Conservation (phyloP, 2,329 filamentous ascomycete species). For the Polytolypa hystricis region DNA sequence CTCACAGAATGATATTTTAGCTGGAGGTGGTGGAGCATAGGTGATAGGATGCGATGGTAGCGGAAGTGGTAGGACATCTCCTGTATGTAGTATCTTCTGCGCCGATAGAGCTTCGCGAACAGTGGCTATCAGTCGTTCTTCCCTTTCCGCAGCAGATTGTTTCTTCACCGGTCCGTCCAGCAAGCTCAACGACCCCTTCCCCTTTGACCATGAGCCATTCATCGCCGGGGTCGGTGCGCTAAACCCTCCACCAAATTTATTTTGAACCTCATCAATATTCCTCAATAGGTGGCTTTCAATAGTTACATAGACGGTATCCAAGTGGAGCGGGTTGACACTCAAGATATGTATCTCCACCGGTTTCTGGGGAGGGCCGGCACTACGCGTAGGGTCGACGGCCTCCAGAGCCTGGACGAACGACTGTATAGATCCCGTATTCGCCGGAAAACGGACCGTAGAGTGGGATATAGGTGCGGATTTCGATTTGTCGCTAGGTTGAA, state of each 20-base stretch:
- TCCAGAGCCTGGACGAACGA: slow-evolving; percentile 65
- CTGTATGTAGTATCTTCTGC: slow-evolving; percentile 67
- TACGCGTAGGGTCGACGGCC: slow-evolving; percentile 62
- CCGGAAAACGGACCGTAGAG: slow-evolving; percentile 65
- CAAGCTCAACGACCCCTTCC: slow-evolving; percentile 17
- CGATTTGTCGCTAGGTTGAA: slow-evolving; percentile 32
- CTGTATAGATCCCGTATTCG: slow-evolving; percentile 65
- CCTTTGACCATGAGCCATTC: slow-evolving; percentile 30
- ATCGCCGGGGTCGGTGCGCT: slow-evolving; percentile 22
- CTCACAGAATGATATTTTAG: slow-evolving; percentile 84
- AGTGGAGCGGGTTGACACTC: slow-evolving; percentile 64
- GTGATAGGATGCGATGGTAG: slow-evolving; percentile 73
- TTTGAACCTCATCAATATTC: slow-evolving; percentile 71
- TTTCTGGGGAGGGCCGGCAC: slow-evolving; percentile 59
- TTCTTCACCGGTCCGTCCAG: slow-evolving; percentile 18
- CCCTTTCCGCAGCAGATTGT: slow-evolving; percentile 31
- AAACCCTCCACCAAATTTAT: slow-evolving; percentile 62
- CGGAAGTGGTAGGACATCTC: slow-evolving; percentile 70
- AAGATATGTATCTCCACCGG: slow-evolving; percentile 76
- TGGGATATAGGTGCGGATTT: slow-evolving; percentile 54
- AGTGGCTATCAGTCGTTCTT: slow-evolving; percentile 51
- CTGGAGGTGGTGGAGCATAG: slow-evolving; percentile 71
- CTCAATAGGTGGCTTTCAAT: slow-evolving; percentile 71
- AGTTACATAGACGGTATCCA: slow-evolving; percentile 80
- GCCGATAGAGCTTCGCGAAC: slow-evolving; percentile 64